phyloP scores from a whole-genome alignment of 495 filamentous ascomycete species.

The Trypethelium eluteriae region DNA sequence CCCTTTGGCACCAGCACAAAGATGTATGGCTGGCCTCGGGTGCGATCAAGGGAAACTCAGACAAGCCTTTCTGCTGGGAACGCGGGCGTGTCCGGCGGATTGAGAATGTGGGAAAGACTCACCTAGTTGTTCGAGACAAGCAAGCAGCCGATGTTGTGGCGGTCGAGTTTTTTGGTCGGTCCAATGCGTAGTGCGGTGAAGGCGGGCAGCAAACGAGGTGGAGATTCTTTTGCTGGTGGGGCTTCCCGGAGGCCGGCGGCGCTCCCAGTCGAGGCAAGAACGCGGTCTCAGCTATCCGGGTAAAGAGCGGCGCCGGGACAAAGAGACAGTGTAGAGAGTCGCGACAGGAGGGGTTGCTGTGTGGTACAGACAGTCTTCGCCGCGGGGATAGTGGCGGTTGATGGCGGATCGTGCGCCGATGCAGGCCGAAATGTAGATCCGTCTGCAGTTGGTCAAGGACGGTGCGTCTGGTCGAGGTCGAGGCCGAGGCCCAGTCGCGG shows the following conservation, averaged over 20 bases:
- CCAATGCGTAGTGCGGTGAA: slow-evolving; percentile 4
- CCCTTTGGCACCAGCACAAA: neutral
- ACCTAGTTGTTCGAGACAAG: neutral
- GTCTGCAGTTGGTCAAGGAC: neutral
- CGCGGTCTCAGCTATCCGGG: slow-evolving; percentile 9
- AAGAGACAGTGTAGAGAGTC: slow-evolving; percentile 2
- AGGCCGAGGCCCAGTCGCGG: neutral
- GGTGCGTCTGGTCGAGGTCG: neutral
- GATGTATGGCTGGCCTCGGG: neutral
- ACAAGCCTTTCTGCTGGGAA: neutral
- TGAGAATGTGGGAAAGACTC: slow-evolving; percentile 3
- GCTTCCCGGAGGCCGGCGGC: neutral
- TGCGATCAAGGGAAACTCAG: slow-evolving; percentile 6
- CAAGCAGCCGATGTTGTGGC: slow-evolving; percentile 1
- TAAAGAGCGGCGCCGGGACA: slow-evolving; percentile 9
- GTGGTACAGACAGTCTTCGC: slow-evolving; percentile 4
- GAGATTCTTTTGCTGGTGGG: neutral
- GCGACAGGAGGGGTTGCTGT: slow-evolving; percentile 6
- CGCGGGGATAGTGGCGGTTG: slow-evolving; percentile 11
- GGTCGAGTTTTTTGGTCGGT: neutral
- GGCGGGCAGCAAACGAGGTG: slow-evolving; percentile 9
- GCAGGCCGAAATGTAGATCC: slow-evolving; percentile 7
- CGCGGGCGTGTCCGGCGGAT: neutral
- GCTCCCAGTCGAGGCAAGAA: slow-evolving; percentile 5
- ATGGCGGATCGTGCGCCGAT: slow-evolving; percentile 9